Evolutionary conservation across 345 rosid species (phyloP).

Genomic region (Hypericum androsaemum): DNA sequence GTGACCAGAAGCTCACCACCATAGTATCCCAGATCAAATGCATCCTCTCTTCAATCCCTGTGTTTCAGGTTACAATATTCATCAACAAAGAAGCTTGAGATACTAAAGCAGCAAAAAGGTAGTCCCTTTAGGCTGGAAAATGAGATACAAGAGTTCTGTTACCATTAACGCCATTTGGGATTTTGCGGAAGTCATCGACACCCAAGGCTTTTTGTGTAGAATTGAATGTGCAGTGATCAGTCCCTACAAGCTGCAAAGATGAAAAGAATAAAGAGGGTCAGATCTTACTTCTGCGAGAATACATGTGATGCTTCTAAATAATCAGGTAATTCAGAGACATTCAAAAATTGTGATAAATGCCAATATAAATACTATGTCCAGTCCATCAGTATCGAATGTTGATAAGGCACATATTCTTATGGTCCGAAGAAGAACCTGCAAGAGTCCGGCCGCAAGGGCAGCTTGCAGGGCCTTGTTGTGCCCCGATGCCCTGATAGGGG

Average conservation of each 20-base stretch:
- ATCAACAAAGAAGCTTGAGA: slow-evolving; percentile 8
- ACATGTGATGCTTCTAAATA: background rate
- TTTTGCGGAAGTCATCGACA: slow-evolving; percentile 81
- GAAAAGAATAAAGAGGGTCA: slow-evolving; percentile 9
- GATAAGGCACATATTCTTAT: background rate
- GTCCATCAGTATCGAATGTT: background rate
- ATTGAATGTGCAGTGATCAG: slow-evolving; percentile 84
- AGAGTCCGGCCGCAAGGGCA: slow-evolving; percentile 82
- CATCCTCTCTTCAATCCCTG: slow-evolving; percentile 98
- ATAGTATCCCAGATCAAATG: slow-evolving; percentile 88
- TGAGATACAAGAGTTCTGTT: slow-evolving; percentile 20
- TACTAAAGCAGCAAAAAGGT: background rate
- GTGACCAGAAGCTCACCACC: slow-evolving; percentile 59
- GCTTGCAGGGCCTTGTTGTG: slow-evolving; percentile 84
- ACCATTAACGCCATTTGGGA: slow-evolving; percentile 95
- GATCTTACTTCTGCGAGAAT: background rate
- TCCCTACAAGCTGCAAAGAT: slow-evolving; percentile 80
- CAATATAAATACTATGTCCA: no score
- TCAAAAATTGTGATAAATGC: no score
- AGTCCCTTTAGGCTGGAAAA: background rate
- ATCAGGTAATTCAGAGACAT: no score
- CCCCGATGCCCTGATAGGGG: slow-evolving; percentile 81
- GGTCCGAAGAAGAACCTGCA: slow-evolving; percentile 50
- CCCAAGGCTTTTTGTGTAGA: slow-evolving; percentile 83
- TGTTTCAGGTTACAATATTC: slow-evolving; percentile 13